These are phyloP conservation scores for Diddensiella transvaalensis DNA, from an alignment of 805 yeast species.

Conservation along the genomic window DNA sequence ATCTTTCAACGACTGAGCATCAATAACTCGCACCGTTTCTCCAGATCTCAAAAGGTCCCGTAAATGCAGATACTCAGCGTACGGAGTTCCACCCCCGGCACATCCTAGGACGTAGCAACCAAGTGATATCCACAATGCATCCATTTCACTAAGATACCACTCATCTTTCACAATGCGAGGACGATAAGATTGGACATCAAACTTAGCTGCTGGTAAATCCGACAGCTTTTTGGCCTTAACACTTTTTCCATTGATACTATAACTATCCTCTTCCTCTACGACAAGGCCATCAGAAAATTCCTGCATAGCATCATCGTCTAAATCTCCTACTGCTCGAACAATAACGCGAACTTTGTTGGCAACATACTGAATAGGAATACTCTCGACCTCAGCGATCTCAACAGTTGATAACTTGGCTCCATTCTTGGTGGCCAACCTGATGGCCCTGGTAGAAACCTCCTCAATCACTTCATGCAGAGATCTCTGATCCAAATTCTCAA, in stretches of 20 bases:
- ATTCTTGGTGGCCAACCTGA: conserved; percentile 23
- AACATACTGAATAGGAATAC: conserved; percentile 36
- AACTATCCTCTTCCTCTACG: not conserved
- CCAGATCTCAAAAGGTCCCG: conserved; percentile 35
- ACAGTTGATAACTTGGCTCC: conserved; percentile 31
- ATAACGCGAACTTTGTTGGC: conserved; percentile 20
- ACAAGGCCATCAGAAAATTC: not conserved
- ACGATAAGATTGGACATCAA: conserved; percentile 7
- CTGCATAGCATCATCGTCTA: conserved; percentile 28
- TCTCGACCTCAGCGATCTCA: conserved; percentile 29
- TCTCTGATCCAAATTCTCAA: conserved; percentile 13
- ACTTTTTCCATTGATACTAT: too few relatives aligned
- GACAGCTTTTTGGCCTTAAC: not conserved
- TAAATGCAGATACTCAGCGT: conserved; percentile 37
- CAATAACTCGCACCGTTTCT: conserved; percentile 35
- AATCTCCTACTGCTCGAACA: conserved; percentile 39
- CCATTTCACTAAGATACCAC: conserved; percentile 41
- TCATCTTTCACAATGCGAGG: conserved; percentile 18
- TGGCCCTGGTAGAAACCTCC: conserved; percentile 23
- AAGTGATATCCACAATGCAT: conserved; percentile 39
- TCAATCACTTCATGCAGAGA: conserved; percentile 23
- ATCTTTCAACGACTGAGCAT: conserved; percentile 24
- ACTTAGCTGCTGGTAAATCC: not conserved
- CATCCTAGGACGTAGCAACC: conserved; percentile 47
- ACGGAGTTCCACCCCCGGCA: conserved; percentile 51